These are phyloP conservation scores for Trichosporon coremiiforme DNA, from an alignment of 1,284 basidiomycete genomes.

Conservation along the genomic window DNA sequence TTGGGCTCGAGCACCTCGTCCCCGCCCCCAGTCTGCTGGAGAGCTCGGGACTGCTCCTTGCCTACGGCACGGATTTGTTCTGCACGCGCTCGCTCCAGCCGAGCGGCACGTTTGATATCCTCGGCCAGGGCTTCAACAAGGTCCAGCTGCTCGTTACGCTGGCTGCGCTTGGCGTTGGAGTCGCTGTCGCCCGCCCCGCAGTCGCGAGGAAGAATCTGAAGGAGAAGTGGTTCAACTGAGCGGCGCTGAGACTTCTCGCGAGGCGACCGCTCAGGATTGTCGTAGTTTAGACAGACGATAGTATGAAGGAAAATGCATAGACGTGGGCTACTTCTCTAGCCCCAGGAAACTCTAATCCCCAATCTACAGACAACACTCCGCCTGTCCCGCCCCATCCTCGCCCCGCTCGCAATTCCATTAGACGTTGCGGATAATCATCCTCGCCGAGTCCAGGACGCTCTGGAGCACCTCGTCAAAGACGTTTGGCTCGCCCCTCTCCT, in stretches of 20 bases:
- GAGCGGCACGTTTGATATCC: slow-evolving; percentile 89
- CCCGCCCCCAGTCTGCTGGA: slow-evolving; percentile 84
- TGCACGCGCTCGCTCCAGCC: slow-evolving; percentile 74
- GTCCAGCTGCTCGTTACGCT: slow-evolving; percentile 84
- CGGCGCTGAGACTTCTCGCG: background rate
- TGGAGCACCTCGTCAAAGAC: slow-evolving; percentile 59
- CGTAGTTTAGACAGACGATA: background rate
- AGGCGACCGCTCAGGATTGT: background rate
- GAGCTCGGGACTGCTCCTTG: slow-evolving; percentile 86
- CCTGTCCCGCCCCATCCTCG: background rate
- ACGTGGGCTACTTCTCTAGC: background rate
- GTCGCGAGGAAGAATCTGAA: slow-evolving; percentile 50
- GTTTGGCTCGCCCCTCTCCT: slow-evolving; percentile 52
- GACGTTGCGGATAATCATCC: slow-evolving; percentile 58
- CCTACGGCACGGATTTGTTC: slow-evolving; percentile 85
- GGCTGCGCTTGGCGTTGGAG: slow-evolving; percentile 68
- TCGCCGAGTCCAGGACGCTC: slow-evolving; percentile 59
- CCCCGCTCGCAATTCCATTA: slow-evolving; percentile 2
- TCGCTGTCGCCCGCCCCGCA: slow-evolving; percentile 66
- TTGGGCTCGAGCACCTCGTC: slow-evolving; percentile 67
- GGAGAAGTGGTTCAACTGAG: slow-evolving; percentile 51
- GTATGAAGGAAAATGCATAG: slow-evolving; percentile 9
- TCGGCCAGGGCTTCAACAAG: slow-evolving; percentile 91
- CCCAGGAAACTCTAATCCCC: background rate
- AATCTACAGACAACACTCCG: background rate